Conservation (phyloP, 2,329 filamentous ascomycete genomes). For the Albophoma yamanashiensis region DNA sequence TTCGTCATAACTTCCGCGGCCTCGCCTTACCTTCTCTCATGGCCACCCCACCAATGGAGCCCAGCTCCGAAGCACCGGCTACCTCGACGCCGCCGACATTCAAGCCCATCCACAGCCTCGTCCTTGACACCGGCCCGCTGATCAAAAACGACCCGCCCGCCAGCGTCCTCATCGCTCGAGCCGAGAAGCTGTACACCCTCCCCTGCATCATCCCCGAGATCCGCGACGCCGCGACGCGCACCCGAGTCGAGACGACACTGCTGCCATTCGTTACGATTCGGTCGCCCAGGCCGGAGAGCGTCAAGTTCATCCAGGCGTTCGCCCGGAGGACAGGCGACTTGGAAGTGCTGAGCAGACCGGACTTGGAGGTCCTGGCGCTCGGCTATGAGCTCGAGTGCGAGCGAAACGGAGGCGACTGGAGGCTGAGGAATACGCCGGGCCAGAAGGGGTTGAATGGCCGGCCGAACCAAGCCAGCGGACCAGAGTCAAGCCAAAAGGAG, state of each 20-base stretch:
- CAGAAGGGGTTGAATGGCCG: constrained; percentile 70
- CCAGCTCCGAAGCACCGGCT: constrained; percentile 4
- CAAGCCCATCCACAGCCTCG: constrained; percentile 71
- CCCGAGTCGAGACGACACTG: constrained; percentile 73
- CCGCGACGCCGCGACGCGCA: constrained; percentile 69
- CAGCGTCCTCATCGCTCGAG: constrained; percentile 68
- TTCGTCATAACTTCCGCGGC: neutral
- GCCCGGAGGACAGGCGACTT: constrained; percentile 83
- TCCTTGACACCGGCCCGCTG: constrained; percentile 85
- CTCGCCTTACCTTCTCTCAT: neutral
- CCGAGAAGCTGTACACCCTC: constrained; percentile 70
- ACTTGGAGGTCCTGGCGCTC: constrained; percentile 81
- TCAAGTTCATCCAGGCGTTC: constrained; percentile 75
- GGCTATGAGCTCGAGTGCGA: constrained; percentile 94
- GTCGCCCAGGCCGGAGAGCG: constrained; percentile 62
- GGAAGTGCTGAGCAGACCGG: constrained; percentile 75
- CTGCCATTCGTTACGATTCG: constrained; percentile 75
- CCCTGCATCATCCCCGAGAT: constrained; percentile 84
- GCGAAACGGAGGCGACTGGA: constrained; percentile 80
- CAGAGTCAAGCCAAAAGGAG: constrained; percentile 25
- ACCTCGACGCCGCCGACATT: constrained; percentile 4
- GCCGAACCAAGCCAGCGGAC: constrained; percentile 11
- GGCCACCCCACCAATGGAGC: constrained; percentile 1
- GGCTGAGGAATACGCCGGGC: constrained; percentile 65
- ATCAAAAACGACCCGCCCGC: constrained; percentile 87